phyloP scores from a whole-genome alignment of 352 stramenopile species.

The Phytophthora kernoviae region DNA sequence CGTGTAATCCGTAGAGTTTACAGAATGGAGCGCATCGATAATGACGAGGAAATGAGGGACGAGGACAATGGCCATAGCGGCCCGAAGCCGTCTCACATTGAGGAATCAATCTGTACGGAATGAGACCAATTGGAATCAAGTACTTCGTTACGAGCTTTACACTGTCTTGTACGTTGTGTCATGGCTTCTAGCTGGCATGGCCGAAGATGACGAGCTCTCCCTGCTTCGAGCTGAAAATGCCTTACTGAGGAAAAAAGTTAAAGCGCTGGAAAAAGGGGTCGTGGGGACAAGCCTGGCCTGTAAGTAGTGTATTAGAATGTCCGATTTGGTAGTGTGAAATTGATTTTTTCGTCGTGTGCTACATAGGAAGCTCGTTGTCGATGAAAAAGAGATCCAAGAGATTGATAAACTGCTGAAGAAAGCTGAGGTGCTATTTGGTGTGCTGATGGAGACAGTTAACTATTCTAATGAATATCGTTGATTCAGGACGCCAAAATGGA shows the following conservation, averaged over 20 bases:
- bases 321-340: too few relatives aligned
- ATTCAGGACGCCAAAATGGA: slow-evolving; percentile 66
- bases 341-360: not conserved
- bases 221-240: slow-evolving; percentile 68
- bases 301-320: too few relatives aligned
- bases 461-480: not conserved
- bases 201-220: slow-evolving; percentile 48
- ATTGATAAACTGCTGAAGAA: slow-evolving; percentile 82
- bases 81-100: slow-evolving; percentile 38
- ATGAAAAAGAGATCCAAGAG: slow-evolving; percentile 65
- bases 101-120: slow-evolving; percentile 27
- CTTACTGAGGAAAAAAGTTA: slow-evolving; percentile 73
- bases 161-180: not conserved
- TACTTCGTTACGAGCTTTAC: not conserved
- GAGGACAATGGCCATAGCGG: slow-evolving; percentile 21
- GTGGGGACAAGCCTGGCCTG: slow-evolving; percentile 48
- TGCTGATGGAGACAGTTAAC: not conserved
- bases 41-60: slow-evolving; percentile 27
- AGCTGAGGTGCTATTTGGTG: slow-evolving; percentile 46
- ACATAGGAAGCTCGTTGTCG: slow-evolving; percentile 52
- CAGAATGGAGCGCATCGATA: slow-evolving; percentile 21
- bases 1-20: slow-evolving; percentile 15
- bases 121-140: not conserved
- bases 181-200: slow-evolving; percentile 9
- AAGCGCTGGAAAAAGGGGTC: slow-evolving; percentile 57